Evolutionary conservation across 345 rosid genomes (phyloP).

Genomic region (Hevea brasiliensis): DNA sequence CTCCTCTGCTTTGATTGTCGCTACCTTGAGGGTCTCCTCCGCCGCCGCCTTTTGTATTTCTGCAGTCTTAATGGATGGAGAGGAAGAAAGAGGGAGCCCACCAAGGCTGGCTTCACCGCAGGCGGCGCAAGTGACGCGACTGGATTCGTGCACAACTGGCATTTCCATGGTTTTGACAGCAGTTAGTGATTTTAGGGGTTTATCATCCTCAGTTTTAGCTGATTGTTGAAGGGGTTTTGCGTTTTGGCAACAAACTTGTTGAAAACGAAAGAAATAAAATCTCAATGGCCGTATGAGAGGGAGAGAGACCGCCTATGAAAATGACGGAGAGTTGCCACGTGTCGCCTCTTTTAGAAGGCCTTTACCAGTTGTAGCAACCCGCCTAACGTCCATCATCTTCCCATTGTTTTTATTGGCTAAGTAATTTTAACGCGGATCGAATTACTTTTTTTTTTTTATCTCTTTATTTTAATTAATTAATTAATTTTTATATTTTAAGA

Average conservation of each 20-base stretch:
- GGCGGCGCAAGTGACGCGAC: not conserved
- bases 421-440: too few species aligned
- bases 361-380: not conserved
- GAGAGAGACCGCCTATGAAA: not conserved
- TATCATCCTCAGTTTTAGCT: not conserved
- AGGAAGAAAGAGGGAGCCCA: not conserved
- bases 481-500: too few species aligned
- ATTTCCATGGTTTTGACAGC: not conserved
- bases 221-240: too few species aligned
- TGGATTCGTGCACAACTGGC: not conserved
- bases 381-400: not conserved
- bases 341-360: not conserved
- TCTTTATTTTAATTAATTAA: too few species aligned
- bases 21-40: conserved; percentile 8
- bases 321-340: not conserved
- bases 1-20: conserved; percentile 25
- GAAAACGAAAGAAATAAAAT: not conserved
- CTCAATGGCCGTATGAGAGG: not conserved
- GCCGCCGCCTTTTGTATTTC: not conserved
- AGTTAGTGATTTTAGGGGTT: not conserved
- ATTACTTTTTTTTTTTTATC: too few species aligned
- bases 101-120: not conserved
- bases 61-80: not conserved
- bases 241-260: not conserved
- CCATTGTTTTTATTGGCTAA: too few species aligned